phyloP scores from a whole-genome alignment of 2,329 filamentous ascomycete genomes.

The Talaromyces amestolkiae region DNA sequence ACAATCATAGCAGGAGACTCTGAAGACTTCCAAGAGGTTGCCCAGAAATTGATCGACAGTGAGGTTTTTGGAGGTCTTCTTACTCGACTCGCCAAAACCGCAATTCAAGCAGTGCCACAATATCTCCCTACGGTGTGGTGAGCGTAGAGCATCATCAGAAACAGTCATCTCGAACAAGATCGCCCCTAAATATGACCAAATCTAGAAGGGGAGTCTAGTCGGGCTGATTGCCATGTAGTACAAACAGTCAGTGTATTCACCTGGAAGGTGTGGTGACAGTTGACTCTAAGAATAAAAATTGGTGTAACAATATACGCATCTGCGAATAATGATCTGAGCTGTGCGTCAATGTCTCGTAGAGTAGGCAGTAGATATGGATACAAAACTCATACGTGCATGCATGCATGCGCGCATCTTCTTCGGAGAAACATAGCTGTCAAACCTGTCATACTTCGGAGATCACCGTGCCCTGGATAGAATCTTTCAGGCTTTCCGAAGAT shows the following conservation, averaged over 20 bases:
- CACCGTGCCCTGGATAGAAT: background rate
- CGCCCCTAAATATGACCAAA: background rate
- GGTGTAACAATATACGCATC: background rate
- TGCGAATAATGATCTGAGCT: too few species aligned
- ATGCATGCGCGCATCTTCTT: too few species aligned
- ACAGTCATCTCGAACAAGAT: background rate
- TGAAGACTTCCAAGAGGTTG: too few species aligned
- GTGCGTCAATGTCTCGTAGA: background rate
- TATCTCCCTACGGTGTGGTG: background rate
- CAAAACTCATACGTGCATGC: too few species aligned
- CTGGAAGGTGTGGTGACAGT: background rate
- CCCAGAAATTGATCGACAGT: too few species aligned
- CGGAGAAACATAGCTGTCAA: background rate
- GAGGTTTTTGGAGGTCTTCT: too few species aligned
- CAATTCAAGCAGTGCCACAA: too few species aligned
- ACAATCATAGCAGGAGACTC: background rate
- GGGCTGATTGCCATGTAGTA: background rate
- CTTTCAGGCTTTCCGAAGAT: background rate
- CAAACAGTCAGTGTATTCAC: background rate
- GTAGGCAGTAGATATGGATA: background rate
- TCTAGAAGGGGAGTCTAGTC: background rate
- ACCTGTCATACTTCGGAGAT: slow-evolving; percentile 2
- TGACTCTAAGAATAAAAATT: background rate
- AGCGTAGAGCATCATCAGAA: background rate
- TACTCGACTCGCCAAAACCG: too few species aligned